Evolutionary conservation across 257 asterid species (phyloP).

Genomic region (Capsicum baccatum): DNA sequence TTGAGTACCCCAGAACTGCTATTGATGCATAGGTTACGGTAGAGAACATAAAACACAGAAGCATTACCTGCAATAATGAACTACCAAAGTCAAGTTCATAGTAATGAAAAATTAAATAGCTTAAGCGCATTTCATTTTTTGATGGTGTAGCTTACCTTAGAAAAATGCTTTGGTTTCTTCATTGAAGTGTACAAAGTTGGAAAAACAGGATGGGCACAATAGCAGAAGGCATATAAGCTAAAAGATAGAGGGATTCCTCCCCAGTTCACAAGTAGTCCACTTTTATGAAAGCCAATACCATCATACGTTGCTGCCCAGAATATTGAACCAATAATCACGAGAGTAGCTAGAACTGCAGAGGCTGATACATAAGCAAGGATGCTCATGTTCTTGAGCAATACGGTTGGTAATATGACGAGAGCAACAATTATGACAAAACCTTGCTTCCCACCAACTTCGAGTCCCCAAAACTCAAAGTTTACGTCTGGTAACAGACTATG

Average conservation of each 20-base stretch:
- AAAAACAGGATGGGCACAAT: conserved; percentile 95
- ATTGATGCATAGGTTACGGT: conserved; percentile 68
- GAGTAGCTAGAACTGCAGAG: conserved; percentile 75
- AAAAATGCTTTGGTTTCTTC: conserved; percentile 71
- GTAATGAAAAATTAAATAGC: neutral
- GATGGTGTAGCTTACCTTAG: conserved; percentile 53
- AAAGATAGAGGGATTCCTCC: conserved; percentile 73
- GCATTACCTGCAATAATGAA: conserved; percentile 63
- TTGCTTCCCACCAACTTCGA: conserved; percentile 54
- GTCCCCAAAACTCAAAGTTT: conserved; percentile 42
- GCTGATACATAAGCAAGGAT: conserved; percentile 84
- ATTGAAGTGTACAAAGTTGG: conserved; percentile 88
- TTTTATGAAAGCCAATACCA: conserved; percentile 63
- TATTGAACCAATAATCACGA: conserved; percentile 63
- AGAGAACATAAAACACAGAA: conserved; percentile 62
- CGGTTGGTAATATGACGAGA: conserved; percentile 67
- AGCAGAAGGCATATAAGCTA: conserved; percentile 85
- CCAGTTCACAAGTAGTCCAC: conserved; percentile 48
- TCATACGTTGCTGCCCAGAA: conserved; percentile 67
- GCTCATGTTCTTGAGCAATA: conserved; percentile 73
- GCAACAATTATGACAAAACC: conserved; percentile 61
- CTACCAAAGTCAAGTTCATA: no score
- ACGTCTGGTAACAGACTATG: conserved; percentile 53
- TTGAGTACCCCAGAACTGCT: conserved; percentile 73
- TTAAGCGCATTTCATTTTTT: no score